Evolutionary conservation across 164 flowering plant genomes (phyloP), one percentile per base, ranked within the genome.

Genomic region (Cinnamomum chago): DNA sequence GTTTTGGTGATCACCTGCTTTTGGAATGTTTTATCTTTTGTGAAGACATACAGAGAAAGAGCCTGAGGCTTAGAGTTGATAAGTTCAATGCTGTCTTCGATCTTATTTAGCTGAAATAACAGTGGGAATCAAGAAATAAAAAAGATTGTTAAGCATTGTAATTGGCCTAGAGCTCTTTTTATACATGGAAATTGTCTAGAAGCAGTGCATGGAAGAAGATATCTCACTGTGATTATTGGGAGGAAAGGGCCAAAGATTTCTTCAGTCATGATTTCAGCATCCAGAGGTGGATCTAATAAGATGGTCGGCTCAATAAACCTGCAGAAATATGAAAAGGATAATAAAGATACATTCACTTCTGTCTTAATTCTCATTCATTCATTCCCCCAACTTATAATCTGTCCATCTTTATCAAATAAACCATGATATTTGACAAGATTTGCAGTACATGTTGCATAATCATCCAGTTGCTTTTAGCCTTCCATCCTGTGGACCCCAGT

Each of bases 171-270:
- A 2, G 28, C 67, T 64, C 10, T 60, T 23, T 18, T 2, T 60
- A 60, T 60, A 23, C 64, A n/a, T 60, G 11, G 7, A 20, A 6
- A 65, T 65, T 23, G 15, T 11, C 15, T 65, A 28, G 67, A 23
- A 60, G 2, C 64, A 60, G 67, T 65, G 17, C 27, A 67, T 4
- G 17, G 69, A 67, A 64, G 50, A 40, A 60, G 25, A 23, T 18
- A 52, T 73, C 88, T 84, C 58, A 95, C 97, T 24, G 95, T 95
- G 77, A 95, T 90, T 51, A 93, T 89, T 17, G 98, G 99, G 78
- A 95, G 91, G 66, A 95, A 51, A 1, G 99, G 99, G 35, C 99
- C 99, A 68, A 95, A 95, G 66, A 95, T 90, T 81, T 93, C 99
- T 70, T 92, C 96, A 1, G 84, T 87, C 99, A 95, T 93, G 74